Conservation (phyloP, 257 asterid genomes). For the Pogostemon cablin region DNA sequence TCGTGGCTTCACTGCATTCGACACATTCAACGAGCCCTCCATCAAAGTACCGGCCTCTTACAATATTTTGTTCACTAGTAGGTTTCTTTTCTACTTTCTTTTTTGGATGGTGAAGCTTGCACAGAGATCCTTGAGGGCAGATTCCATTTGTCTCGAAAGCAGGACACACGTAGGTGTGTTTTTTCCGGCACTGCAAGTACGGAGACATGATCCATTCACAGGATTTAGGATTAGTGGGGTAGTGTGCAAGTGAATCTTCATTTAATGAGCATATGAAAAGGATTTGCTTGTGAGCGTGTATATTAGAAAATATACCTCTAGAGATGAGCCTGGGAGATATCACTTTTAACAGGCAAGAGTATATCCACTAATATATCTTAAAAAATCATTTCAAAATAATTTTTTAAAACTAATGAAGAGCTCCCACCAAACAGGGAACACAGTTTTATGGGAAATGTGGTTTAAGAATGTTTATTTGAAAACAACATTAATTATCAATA, state of each 20-base stretch:
- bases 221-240: conserved; percentile 46
- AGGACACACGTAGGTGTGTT: conserved; percentile 87
- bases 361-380: too few relatives aligned
- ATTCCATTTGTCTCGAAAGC: conserved; percentile 75
- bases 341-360: not conserved
- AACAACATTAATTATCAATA: too few relatives aligned
- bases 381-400: too few relatives aligned
- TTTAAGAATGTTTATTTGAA: too few relatives aligned
- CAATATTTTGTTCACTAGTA: conserved; percentile 48
- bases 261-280: conserved; percentile 15
- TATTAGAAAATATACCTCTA: conserved; percentile 30
- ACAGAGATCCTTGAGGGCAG: conserved; percentile 65
- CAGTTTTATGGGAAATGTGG: too few relatives aligned
- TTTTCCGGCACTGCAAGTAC: conserved; percentile 92
- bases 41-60: conserved; percentile 84
- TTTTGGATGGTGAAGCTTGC: conserved; percentile 98
- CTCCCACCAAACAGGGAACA: too few relatives aligned
- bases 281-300: conserved; percentile 19
- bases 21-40: conserved; percentile 49
- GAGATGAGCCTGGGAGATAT: conserved; percentile 17
- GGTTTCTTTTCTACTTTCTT: conserved; percentile 64
- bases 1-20: conserved; percentile 36
- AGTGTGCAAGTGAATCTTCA: conserved; percentile 40
- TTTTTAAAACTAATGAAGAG: too few relatives aligned
- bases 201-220: conserved; percentile 59